A percentile compares a stretch with the other conserved stretches of the same genome.
phyloP scores from a whole-genome alignment of 75 land plant species.

The Ceratopteris richardii region DNA sequence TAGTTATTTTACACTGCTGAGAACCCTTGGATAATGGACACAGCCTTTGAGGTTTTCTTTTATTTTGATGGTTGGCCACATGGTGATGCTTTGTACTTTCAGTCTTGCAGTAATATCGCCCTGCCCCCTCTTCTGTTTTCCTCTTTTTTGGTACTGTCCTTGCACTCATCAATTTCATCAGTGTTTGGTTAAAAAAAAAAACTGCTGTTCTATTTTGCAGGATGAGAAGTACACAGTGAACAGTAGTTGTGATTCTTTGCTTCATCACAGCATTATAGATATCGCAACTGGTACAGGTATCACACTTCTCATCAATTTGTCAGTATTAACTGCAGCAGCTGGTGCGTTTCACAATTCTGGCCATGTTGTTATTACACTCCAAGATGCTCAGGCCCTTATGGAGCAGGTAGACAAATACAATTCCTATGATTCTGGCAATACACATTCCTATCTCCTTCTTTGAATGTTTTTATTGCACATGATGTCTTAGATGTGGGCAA shows the following conservation, averaged over 20 bases:
- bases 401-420: conserved; percentile 40
- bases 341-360: conserved; percentile 58
- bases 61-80: too few species aligned
- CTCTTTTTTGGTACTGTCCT: too few species aligned
- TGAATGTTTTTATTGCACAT: background rate
- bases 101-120: too few species aligned
- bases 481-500: too few species aligned
- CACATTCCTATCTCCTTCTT: background rate
- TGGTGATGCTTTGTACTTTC: too few species aligned
- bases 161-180: too few species aligned
- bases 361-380: conserved; percentile 56
- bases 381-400: conserved; percentile 65
- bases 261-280: conserved; percentile 58
- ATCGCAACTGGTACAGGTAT: conserved; percentile 45
- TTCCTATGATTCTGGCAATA: background rate
- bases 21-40: too few species aligned
- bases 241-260: conserved; percentile 14
- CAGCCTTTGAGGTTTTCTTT: too few species aligned
- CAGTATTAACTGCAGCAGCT: conserved; percentile 67
- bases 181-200: too few species aligned
- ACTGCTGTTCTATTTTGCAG: conserved; percentile 20
- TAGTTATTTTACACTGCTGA: too few species aligned
- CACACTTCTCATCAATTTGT: conserved; percentile 50
- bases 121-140: too few species aligned
- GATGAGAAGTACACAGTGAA: conserved; percentile 23